These are phyloP conservation scores for Spinellus fusiger DNA, from an alignment of 192 early-diverging fungal genomes.

Conservation along the genomic window DNA sequence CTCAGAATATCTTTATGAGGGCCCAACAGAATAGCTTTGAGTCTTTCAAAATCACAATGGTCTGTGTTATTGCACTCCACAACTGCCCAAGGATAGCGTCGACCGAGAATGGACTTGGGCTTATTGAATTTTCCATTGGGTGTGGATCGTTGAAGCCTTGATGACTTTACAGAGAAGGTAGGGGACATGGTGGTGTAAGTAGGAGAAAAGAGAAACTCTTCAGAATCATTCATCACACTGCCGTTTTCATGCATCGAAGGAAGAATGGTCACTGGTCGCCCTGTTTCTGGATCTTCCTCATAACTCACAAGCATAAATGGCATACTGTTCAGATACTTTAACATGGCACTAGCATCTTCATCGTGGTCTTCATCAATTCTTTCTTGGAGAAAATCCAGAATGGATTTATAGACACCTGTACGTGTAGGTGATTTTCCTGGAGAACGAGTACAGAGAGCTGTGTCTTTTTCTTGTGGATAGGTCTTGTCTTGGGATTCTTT, in stretches of 20 bases:
- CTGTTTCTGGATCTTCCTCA: slow-evolving; percentile 64
- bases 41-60: slow-evolving; percentile 81
- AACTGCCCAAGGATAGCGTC: slow-evolving; percentile 86
- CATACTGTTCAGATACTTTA: slow-evolving; percentile 31
- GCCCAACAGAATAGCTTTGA: slow-evolving; percentile 39
- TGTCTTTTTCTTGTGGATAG: background rate
- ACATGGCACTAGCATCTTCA: slow-evolving; percentile 22
- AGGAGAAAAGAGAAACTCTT: background rate
- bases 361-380: slow-evolving; percentile 9
- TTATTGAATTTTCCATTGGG: no score
- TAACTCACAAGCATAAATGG: slow-evolving; percentile 92
- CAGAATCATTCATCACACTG: background rate
- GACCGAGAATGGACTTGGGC: slow-evolving; percentile 57
- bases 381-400: slow-evolving; percentile 12
- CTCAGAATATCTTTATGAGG: slow-evolving; percentile 48
- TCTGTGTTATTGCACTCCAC: slow-evolving; percentile 84
- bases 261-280: slow-evolving; percentile 10
- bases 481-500: background rate
- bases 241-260: background rate
- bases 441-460: no score
- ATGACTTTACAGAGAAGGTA: background rate
- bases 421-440: no score
- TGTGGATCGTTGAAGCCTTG: background rate
- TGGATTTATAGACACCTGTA: background rate
- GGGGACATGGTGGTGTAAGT: background rate